phyloP scores from a whole-genome alignment of 768 basidiomycete genomes.

The Boletus subparvulus region DNA sequence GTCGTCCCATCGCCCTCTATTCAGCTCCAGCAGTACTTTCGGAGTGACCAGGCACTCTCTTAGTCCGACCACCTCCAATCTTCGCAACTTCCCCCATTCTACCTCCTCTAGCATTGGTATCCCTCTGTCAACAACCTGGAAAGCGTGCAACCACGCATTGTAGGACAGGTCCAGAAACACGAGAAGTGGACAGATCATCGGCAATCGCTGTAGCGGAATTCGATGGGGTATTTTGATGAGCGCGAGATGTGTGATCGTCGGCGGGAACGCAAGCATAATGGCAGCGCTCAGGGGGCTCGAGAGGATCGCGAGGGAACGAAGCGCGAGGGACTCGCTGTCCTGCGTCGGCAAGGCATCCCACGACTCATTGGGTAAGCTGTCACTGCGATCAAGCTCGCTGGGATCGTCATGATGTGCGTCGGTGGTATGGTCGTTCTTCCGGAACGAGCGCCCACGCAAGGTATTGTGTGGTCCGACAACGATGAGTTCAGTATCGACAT shows the following conservation, averaged over 20 bases:
- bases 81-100: constrained; percentile 57
- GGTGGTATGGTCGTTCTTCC: background rate
- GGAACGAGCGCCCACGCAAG: constrained; percentile 46
- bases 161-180: constrained; percentile 66
- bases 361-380: background rate
- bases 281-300: constrained; percentile 45
- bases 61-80: constrained; percentile 55
- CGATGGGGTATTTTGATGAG: constrained; percentile 51
- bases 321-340: constrained; percentile 34
- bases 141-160: constrained; percentile 46
- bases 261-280: constrained; percentile 53
- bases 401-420: background rate
- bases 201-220: constrained; percentile 56
- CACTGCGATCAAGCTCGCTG: background rate
- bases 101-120: constrained; percentile 46
- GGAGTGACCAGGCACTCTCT: constrained; percentile 50
- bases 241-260: constrained; percentile 62
- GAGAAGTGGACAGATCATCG: constrained; percentile 59
- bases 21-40: constrained; percentile 46
- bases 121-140: constrained; percentile 2
- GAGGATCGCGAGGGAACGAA: constrained; percentile 53
- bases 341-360: constrained; percentile 43
- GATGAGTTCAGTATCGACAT: constrained; percentile 63
- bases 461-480: constrained; percentile 55
- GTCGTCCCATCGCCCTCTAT: constrained; percentile 66